phyloP scores from a whole-genome alignment of 495 filamentous ascomycete species.

The Daldinia concentrica region DNA sequence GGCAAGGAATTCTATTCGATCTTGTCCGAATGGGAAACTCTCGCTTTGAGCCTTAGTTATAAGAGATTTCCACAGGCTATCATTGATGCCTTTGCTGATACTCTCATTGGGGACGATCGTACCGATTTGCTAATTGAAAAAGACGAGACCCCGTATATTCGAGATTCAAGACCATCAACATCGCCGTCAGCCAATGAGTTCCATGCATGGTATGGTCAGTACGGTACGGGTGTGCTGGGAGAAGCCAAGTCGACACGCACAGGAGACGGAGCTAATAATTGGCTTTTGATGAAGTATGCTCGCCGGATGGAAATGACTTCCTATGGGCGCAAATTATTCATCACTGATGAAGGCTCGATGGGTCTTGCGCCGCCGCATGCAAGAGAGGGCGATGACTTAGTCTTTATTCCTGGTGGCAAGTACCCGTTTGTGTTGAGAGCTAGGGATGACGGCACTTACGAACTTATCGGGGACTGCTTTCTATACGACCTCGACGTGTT shows the following conservation, averaged over 20 bases:
- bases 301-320: conserved; percentile 16
- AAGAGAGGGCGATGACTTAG: conserved; percentile 17
- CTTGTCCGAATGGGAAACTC: conserved; percentile 14
- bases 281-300: background rate
- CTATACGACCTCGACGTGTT: conserved; percentile 32
- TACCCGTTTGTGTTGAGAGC: conserved; percentile 28
- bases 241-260: background rate
- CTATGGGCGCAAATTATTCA: conserved; percentile 26
- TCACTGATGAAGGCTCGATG: conserved; percentile 23
- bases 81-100: conserved; percentile 23
- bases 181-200: conserved; percentile 1
- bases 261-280: background rate
- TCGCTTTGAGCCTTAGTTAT: conserved; percentile 5
- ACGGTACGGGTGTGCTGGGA: conserved; percentile 4
- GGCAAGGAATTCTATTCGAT: conserved; percentile 1
- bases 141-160: conserved; percentile 12
- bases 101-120: conserved; percentile 17
- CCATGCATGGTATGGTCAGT: conserved; percentile 10
- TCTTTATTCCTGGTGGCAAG: conserved; percentile 21
- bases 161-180: background rate
- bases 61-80: conserved; percentile 21
- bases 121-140: conserved; percentile 16
- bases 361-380: conserved; percentile 20
- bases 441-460: conserved; percentile 15
- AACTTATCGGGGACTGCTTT: conserved; percentile 30